These are phyloP conservation scores for Fusarium sp. DNA, from an alignment of 2,329 filamentous ascomycete genomes.

Conservation along the genomic window DNA sequence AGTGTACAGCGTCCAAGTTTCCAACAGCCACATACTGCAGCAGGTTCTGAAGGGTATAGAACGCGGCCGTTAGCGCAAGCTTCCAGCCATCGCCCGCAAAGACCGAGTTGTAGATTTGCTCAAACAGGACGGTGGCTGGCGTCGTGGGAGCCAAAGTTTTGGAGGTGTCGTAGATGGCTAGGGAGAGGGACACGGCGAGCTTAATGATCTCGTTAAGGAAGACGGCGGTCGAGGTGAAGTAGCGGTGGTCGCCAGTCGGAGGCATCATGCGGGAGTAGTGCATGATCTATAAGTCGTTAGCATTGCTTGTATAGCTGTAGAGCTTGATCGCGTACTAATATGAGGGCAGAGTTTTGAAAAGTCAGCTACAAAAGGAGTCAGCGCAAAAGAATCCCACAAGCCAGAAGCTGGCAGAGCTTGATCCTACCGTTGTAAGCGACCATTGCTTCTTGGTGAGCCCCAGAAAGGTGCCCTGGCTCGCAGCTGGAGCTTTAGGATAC, in stretches of 20 bases:
- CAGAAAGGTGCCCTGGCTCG: constrained; percentile 29
- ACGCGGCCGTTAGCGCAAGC: constrained; percentile 84
- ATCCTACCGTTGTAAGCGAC: constrained; percentile 35
- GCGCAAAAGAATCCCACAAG: neutral
- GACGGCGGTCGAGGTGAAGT: constrained; percentile 93
- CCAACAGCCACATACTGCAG: constrained; percentile 92
- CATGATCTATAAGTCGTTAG: constrained; percentile 71
- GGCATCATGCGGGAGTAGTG: constrained; percentile 97
- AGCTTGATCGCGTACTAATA: constrained; percentile 64
- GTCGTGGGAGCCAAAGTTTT: constrained; percentile 80
- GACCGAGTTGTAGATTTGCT: constrained; percentile 81
- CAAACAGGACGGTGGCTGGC: constrained; percentile 82
- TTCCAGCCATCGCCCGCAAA: constrained; percentile 96
- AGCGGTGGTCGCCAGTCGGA: constrained; percentile 82
- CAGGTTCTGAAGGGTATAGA: constrained; percentile 95
- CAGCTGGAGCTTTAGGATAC: constrained; percentile 11
- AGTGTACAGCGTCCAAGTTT: constrained; percentile 91
- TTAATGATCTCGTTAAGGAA: constrained; percentile 95
- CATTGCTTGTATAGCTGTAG: constrained; percentile 69
- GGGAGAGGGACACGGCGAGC: constrained; percentile 83
- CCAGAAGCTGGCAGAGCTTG: neutral
- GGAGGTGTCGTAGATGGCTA: constrained; percentile 89
- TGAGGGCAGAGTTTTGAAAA: constrained; percentile 79
- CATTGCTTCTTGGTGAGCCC: constrained; percentile 42
- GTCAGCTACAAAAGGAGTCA: constrained; percentile 67